Percentiles rank a stretch among this genome's conserved stretches.
Conservation (phyloP, 495 filamentous ascomycete species). For the Oidiodendron maius region DNA sequence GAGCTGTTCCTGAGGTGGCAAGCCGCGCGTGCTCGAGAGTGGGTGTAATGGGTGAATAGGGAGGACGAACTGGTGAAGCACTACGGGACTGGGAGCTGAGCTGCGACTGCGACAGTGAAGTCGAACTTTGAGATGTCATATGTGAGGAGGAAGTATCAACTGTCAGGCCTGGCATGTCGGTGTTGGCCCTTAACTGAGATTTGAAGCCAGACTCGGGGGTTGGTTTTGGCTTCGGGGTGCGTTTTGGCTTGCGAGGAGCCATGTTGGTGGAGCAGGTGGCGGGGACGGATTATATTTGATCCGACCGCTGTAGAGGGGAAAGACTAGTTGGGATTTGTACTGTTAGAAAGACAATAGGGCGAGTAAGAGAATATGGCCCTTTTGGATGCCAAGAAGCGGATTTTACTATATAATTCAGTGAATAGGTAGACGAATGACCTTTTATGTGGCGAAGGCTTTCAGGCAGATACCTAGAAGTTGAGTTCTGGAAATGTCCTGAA, state of each 20-base stretch:
- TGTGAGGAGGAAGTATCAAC: slow-evolving; percentile 10
- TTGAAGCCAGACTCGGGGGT: too few relatives aligned
- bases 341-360: too few relatives aligned
- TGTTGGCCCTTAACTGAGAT: neutral
- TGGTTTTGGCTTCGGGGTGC: neutral
- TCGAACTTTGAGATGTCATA: neutral
- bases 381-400: too few relatives aligned
- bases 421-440: too few relatives aligned
- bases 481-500: too few relatives aligned
- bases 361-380: too few relatives aligned
- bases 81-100: slow-evolving; percentile 3
- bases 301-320: too few relatives aligned
- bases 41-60: slow-evolving; percentile 21
- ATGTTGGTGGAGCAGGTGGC: neutral
- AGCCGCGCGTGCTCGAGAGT: slow-evolving; percentile 15
- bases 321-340: too few relatives aligned
- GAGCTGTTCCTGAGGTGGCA: slow-evolving; percentile 7
- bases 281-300: neutral
- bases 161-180: slow-evolving; percentile 13
- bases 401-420: too few relatives aligned
- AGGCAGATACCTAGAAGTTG: too few relatives aligned
- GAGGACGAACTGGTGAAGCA: slow-evolving; percentile 12
- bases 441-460: too few relatives aligned
- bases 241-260: neutral
- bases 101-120: slow-evolving; percentile 6